Evolutionary conservation across 495 filamentous ascomycete genomes (phyloP), one percentile per base, ranked within the genome.

Genomic region (Aspergillus carlsbadensis): DNA sequence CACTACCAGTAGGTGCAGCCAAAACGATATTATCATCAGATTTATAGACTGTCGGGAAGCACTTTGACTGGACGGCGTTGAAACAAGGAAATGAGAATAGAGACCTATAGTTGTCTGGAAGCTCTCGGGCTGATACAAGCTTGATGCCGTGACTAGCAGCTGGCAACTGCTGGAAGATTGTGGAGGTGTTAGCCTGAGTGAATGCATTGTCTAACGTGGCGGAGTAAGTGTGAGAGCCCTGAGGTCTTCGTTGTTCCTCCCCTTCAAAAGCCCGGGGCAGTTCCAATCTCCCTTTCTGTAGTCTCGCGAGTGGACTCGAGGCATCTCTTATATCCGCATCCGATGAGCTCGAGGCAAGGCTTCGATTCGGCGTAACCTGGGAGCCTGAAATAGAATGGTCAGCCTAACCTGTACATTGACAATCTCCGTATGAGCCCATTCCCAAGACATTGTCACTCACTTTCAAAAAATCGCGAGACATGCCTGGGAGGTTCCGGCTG

Each of bases 61-160:
- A 94, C 65, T 87, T 92, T 0, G 93, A 97, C 65, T 98, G 94
- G 1, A 96, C 81, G 13, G 89, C 91, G 58, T 98, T 98, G 74
- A 98, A 92, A 0, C 93, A 65, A 1, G 85, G 84, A 60, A 89
- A 96, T 6, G 83, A 80, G 64, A 96, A 98, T 3, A 96, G 70
- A 3, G 83, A 72, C 7, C 87, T 83, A 58, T 94, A 85, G 21
- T 81, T 85, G 65, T 96, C 90, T 3, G 93, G 91, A 5, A 98
- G 71, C 6, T 83, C 76, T 53, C 84, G 77, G 11, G 87, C 78
- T n/a, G 85, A 83, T 24, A 97, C 72, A 5, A 98, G 83, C 15
- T 79, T 76, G 52, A 95, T 88, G 0, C 89, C 90, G 62, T 87
- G 83, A 18, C 82, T 78, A 4, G 70, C 70, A 3, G 63, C 45